A percentile compares a stretch with the other conserved stretches of the same genome.
Conservation (phyloP, 1,284 basidiomycete genomes). For the Ceratorhiza oryzae-sativae region DNA sequence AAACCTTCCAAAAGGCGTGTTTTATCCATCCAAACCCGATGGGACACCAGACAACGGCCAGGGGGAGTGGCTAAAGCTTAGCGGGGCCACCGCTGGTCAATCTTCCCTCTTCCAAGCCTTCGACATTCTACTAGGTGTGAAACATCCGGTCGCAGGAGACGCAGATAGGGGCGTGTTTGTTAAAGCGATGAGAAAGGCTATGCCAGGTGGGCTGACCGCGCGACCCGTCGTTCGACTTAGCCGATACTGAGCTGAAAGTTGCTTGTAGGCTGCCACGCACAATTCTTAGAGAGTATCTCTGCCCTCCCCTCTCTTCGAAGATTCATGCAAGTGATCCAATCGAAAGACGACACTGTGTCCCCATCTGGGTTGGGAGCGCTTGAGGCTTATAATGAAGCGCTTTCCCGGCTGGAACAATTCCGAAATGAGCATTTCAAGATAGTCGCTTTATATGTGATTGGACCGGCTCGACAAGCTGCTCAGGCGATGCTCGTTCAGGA, state of each 20-base stretch:
- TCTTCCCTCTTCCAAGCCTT: slow-evolving; percentile 30
- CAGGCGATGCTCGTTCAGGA: not conserved
- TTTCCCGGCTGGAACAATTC: slow-evolving; percentile 14
- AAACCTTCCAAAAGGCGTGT: slow-evolving; percentile 7
- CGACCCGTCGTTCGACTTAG: not conserved
- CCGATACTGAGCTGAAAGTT: not conserved
- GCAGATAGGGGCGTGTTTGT: slow-evolving; percentile 5
- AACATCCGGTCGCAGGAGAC: slow-evolving; percentile 6
- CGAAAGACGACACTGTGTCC: slow-evolving; percentile 5
- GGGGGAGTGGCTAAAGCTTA: slow-evolving; percentile 30
- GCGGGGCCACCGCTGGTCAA: slow-evolving; percentile 28
- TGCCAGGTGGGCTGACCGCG: slow-evolving; percentile 4
- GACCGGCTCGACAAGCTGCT: slow-evolving; percentile 18
- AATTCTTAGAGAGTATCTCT: slow-evolving; percentile 12
- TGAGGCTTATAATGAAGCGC: slow-evolving; percentile 6
- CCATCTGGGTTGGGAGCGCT: not conserved
- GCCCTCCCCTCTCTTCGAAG: slow-evolving; percentile 13
- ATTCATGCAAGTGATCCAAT: slow-evolving; percentile 8
- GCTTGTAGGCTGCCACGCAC: slow-evolving; percentile 11
- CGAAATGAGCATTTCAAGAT: slow-evolving; percentile 31
- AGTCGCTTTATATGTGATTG: slow-evolving; percentile 25
- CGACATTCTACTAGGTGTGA: slow-evolving; percentile 2
- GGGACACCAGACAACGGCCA: slow-evolving; percentile 5
- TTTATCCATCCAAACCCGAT: slow-evolving; percentile 8
- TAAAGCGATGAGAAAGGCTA: slow-evolving; percentile 19